phyloP scores from a whole-genome alignment of 768 basidiomycete species.

The Daedaleopsis nitida region DNA sequence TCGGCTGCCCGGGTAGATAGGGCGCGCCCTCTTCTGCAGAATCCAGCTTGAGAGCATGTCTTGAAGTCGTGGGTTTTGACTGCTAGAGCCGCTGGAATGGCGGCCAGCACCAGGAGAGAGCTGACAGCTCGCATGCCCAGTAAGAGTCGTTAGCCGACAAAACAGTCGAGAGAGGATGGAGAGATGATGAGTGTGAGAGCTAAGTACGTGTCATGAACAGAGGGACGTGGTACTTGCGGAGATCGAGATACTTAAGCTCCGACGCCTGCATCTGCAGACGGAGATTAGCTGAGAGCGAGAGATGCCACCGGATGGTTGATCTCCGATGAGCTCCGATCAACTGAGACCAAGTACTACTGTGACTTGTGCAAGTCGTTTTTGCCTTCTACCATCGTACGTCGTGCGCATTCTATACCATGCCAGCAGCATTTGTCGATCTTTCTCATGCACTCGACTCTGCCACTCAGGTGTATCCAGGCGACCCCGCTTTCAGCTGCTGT shows the following conservation, averaged over 20 bases:
- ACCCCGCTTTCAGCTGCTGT: slow-evolving; percentile 48
- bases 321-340: too few relatives aligned
- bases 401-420: background rate
- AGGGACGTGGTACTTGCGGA: too few relatives aligned
- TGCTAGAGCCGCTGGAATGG: slow-evolving; percentile 43
- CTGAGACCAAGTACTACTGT: too few relatives aligned
- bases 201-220: background rate
- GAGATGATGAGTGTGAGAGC: background rate
- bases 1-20: slow-evolving; percentile 73
- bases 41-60: slow-evolving; percentile 90
- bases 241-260: too few relatives aligned
- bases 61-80: slow-evolving; percentile 91
- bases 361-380: too few relatives aligned
- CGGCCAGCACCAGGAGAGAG: slow-evolving; percentile 35
- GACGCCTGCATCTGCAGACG: too few relatives aligned
- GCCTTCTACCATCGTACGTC: too few relatives aligned
- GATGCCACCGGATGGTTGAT: too few relatives aligned
- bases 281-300: too few relatives aligned
- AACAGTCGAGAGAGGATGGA: background rate
- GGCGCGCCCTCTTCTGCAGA: slow-evolving; percentile 90
- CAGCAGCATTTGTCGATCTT: slow-evolving; percentile 46
- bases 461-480: slow-evolving; percentile 56
- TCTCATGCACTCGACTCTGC: slow-evolving; percentile 48
- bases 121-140: slow-evolving; percentile 16
- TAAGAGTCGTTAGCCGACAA: background rate